Evolutionary conservation across 2,329 filamentous ascomycete species (phyloP).

Genomic region (Sphaerostilbella broomeana): DNA sequence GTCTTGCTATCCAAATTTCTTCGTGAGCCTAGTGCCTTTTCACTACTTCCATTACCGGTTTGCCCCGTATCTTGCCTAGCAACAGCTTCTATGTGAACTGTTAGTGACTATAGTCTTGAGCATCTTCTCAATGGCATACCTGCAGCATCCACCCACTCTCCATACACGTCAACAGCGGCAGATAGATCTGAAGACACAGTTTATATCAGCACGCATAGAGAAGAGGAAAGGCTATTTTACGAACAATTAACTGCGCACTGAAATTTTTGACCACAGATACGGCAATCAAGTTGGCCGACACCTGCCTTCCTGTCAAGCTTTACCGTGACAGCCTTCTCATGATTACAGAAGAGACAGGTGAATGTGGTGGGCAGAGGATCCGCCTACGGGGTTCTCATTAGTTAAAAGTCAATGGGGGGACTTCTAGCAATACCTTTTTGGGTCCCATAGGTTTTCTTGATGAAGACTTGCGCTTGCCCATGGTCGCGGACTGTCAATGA

Average conservation of each 20-base stretch:
- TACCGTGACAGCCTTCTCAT: slow-evolving; percentile 85
- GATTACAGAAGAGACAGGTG: slow-evolving; percentile 96
- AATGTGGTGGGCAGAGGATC: slow-evolving; percentile 77
- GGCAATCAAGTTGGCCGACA: slow-evolving; percentile 79
- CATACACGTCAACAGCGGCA: slow-evolving; percentile 89
- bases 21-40: slow-evolving; percentile 18
- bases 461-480: slow-evolving; percentile 95
- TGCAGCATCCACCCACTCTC: slow-evolving; percentile 92
- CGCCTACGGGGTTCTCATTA: slow-evolving; percentile 31
- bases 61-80: slow-evolving; percentile 38
- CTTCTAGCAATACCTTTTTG: slow-evolving; percentile 58
- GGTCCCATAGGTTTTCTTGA: slow-evolving; percentile 74
- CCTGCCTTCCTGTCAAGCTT: slow-evolving; percentile 92
- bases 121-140: slow-evolving; percentile 33
- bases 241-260: slow-evolving; percentile 89
- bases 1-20: slow-evolving; percentile 20
- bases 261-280: slow-evolving; percentile 88
- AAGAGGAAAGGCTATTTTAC: slow-evolving; percentile 20
- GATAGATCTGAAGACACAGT: slow-evolving; percentile 61
- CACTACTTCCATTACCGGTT: slow-evolving; percentile 23
- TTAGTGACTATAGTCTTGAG: slow-evolving; percentile 13
- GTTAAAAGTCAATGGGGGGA: too few species aligned
- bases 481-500: too few species aligned
- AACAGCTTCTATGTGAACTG: slow-evolving; percentile 37
- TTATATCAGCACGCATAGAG: slow-evolving; percentile 14